Base-by-base conservation (phyloP, 164 flowering plant genomes). In the Annona cherimola region DNA sequence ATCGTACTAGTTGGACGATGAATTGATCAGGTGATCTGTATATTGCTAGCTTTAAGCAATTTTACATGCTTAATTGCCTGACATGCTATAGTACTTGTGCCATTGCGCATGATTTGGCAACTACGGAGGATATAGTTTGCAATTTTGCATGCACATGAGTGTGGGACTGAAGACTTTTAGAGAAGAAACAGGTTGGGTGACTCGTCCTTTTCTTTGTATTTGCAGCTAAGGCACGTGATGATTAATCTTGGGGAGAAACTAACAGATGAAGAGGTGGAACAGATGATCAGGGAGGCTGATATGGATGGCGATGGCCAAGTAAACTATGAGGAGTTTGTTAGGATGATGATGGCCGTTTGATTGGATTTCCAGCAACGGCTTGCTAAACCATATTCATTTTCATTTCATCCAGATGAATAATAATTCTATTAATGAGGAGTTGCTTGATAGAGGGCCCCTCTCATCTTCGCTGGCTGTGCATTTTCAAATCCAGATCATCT, bases 281-380 rank as follows among this genome's bases (percentile, higher is more conserved):
- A 90, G 80, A 90, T 90, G 95, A 83, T 90, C n/a, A 83, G 67
- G 41, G 91, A 85, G 67, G 95, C 95, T n/a, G 95, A 90, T 42
- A 59, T 86, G 68, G 95, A 90, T 73, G 93, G 93, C 11, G 95
- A 90, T 80, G 95, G 95, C 14, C 90, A 84, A 71, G 88, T 90
- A 54, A 85, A 86, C 63, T 90, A 79, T 59, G 90, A 87, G 44
- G 95, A 90, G 71, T 90, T 90, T 61, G 90, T 85, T 66, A 86
- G 80, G 76, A 84, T 90, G 85, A 87, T 90, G 95, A 84, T 77
- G 76, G 77, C 84, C 50, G 77, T 76, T 44, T 83, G 80, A 78
- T 76, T 45, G 18, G 57, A 19, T 45, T 45, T 41, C 41, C 19
- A 18, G 3, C 5, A n/a, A 70, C 35, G 20, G 4, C 18, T 26